Evolutionary conservation across 768 basidiomycete species (phyloP).

Genomic region (Clavaria fumosa): DNA sequence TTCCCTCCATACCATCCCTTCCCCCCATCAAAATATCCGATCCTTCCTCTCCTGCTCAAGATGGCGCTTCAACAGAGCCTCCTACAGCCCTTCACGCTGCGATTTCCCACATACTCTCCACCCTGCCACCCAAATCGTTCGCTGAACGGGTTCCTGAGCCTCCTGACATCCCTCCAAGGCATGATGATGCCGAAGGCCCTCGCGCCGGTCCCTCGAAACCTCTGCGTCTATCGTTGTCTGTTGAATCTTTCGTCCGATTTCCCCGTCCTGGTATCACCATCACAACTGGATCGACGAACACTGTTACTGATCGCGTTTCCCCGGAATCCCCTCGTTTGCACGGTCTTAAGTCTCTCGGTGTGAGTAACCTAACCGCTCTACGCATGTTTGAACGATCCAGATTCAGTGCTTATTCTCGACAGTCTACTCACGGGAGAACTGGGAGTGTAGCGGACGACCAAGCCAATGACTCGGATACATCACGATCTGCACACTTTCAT

Average conservation of each 20-base stretch:
- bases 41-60: background rate
- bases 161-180: background rate
- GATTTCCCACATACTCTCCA: background rate
- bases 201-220: conserved; percentile 16
- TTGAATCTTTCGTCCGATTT: conserved; percentile 53
- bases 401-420: too few species aligned
- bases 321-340: conserved; percentile 1
- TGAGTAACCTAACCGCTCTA: conserved; percentile 15
- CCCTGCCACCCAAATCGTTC: conserved; percentile 13
- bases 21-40: conserved; percentile 6
- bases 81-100: background rate
- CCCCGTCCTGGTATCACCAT: conserved; percentile 20
- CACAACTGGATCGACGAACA: conserved; percentile 22
- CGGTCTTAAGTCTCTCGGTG: conserved; percentile 6
- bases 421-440: too few species aligned
- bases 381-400: conserved; percentile 35
- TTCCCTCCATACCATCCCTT: conserved; percentile 1
- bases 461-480: conserved; percentile 33
- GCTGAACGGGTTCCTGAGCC: conserved; percentile 18
- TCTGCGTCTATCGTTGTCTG: conserved; percentile 63
- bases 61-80: too few species aligned
- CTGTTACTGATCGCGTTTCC: conserved; percentile 16
- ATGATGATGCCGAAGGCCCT: conserved; percentile 8
- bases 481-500: conserved; percentile 31
- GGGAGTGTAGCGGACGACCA: conserved; percentile 26